Conservation (phyloP, 106 monocot species). For the Apostasia shenzhenica region DNA sequence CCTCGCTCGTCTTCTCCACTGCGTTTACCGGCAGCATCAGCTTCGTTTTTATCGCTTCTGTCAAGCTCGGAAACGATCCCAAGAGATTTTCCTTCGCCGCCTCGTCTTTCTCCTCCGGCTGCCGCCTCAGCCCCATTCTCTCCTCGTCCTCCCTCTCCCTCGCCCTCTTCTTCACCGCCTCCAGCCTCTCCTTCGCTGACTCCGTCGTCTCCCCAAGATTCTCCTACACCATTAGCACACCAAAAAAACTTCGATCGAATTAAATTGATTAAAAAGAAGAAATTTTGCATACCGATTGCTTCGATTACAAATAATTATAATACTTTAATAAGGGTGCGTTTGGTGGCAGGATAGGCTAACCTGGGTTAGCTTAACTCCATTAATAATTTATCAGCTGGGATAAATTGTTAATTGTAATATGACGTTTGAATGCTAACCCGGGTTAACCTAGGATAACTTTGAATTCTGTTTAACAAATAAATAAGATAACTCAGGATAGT, state of each 20-base stretch:
- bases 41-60: no score
- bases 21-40: no score
- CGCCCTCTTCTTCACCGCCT: conserved; percentile 16
- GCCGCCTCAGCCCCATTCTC: neutral
- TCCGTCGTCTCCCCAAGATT: conserved; percentile 21
- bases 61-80: no score
- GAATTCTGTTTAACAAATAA: no score
- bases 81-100: conserved; percentile 1
- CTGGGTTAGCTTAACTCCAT: no score
- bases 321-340: neutral
- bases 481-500: no score
- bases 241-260: neutral
- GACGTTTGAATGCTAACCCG: no score
- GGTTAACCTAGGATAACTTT: no score
- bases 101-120: conserved; percentile 9
- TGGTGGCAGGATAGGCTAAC: no score
- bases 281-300: neutral
- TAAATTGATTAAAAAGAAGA: neutral
- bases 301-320: neutral
- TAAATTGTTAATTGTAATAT: no score
- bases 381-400: no score
- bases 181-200: conserved; percentile 27
- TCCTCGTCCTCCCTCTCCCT: conserved; percentile 17
- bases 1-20: no score
- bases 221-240: conserved; percentile 16